phyloP scores from a whole-genome alignment of 2,329 filamentous ascomycete species.

The Epichloe hybrida region DNA sequence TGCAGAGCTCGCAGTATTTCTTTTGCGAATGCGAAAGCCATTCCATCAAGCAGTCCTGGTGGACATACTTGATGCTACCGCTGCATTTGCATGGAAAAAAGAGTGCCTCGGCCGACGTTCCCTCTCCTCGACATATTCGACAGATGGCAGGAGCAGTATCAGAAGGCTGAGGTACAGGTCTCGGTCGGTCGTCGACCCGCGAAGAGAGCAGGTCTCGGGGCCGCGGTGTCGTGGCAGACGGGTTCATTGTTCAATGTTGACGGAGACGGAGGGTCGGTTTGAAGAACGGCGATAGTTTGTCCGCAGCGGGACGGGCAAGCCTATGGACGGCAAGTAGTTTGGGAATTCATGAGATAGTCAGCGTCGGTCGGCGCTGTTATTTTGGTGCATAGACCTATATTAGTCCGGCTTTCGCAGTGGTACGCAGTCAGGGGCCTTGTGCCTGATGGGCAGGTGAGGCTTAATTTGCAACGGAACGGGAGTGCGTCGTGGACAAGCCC shows the following conservation, averaged over 20 bases:
- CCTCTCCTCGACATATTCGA: slow-evolving; percentile 90
- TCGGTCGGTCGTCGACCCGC: slow-evolving; percentile 12
- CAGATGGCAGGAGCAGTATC: slow-evolving; percentile 58
- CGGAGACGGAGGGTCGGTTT: neutral
- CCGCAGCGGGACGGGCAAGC: slow-evolving; percentile 2
- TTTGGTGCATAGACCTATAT: neutral
- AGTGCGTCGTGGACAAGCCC: neutral
- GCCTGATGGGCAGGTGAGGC: neutral
- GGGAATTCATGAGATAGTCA: slow-evolving; percentile 4
- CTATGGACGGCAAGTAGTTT: slow-evolving; percentile 3
- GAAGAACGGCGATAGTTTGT: slow-evolving; percentile 6
- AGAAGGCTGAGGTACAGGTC: slow-evolving; percentile 11
- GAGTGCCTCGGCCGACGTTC: slow-evolving; percentile 65
- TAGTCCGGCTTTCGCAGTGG: neutral
- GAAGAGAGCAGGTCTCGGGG: slow-evolving; percentile 6
- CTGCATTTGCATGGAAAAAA: slow-evolving; percentile 99
- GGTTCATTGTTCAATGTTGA: slow-evolving; percentile 5
- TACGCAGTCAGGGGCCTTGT: neutral
- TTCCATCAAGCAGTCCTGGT: slow-evolving; percentile 96
- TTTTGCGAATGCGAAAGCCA: slow-evolving; percentile 98
- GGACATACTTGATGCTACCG: slow-evolving; percentile 95
- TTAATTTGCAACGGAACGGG: neutral
- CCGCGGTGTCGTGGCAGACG: neutral
- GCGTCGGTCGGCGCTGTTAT: neutral
- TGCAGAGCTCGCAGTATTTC: slow-evolving; percentile 98